phyloP scores from a whole-genome alignment of 768 basidiomycete species.

The Imleria badia region DNA sequence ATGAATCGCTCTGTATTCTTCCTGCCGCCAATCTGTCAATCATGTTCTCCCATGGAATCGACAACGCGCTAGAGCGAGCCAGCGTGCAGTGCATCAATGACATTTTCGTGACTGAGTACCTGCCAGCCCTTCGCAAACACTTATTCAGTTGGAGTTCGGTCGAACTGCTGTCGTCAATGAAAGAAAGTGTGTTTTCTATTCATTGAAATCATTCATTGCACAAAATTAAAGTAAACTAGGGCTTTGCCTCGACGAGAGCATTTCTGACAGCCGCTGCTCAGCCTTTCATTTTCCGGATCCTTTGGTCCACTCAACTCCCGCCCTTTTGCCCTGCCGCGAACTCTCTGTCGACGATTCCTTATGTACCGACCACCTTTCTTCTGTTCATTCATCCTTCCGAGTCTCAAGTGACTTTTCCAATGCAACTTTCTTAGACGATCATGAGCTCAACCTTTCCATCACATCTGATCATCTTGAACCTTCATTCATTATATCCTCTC shows the following conservation, averaged over 20 bases:
- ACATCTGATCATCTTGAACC: not conserved
- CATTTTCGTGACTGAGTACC: not conserved
- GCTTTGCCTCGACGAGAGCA: not conserved
- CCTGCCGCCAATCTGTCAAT: not conserved
- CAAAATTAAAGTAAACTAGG: too few species aligned
- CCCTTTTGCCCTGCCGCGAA: not conserved
- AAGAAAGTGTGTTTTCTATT: not conserved
- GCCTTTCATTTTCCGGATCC: not conserved
- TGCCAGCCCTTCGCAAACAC: not conserved
- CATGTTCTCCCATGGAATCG: not conserved
- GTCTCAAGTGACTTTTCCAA: not conserved
- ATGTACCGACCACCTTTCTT: too few species aligned
- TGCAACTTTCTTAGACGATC: too few species aligned
- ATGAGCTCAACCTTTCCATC: not conserved
- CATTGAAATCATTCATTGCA: too few species aligned
- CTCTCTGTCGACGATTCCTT: not conserved
- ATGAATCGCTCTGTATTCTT: not conserved
- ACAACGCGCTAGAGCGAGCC: not conserved
- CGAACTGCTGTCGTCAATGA: not conserved
- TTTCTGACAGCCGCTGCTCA: not conserved
- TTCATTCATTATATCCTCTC: not conserved
- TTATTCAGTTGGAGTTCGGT: not conserved
- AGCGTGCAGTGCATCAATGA: not conserved
- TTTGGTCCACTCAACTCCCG: not conserved
- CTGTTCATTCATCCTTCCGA: not conserved